Conservation (phyloP, 169 alveolate species). For the Ichthyophthirius multifiliis region DNA sequence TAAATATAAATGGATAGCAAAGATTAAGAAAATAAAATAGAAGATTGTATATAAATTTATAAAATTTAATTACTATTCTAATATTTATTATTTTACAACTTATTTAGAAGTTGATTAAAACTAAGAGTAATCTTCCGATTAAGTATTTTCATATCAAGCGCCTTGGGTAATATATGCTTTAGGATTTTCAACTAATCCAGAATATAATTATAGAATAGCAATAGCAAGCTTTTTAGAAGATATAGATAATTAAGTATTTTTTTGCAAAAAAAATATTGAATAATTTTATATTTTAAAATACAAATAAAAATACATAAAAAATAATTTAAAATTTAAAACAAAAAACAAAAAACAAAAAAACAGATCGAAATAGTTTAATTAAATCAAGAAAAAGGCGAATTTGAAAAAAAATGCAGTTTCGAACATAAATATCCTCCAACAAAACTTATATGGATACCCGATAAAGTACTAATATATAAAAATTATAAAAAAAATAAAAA, state of each 20-base stretch:
- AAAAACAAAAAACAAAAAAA: not conserved
- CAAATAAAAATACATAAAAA: not conserved
- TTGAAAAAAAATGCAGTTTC: constrained; percentile 39
- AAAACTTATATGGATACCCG: constrained; percentile 83
- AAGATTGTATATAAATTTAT: too few species aligned
- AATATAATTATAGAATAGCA: constrained; percentile 42
- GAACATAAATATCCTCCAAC: constrained; percentile 84
- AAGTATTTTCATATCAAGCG: constrained; percentile 62
- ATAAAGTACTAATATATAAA: constrained; percentile 7
- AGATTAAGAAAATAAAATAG: too few species aligned
- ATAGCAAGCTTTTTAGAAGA: constrained; percentile 69
- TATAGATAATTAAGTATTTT: constrained; percentile 34
- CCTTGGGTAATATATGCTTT: constrained; percentile 65
- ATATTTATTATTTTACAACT: too few species aligned
- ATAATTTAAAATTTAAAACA: not conserved
- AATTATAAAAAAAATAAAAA: not conserved
- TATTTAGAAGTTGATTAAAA: too few species aligned
- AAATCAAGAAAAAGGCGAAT: constrained; percentile 41
- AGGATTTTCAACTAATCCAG: constrained; percentile 56
- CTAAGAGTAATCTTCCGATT: too few species aligned
- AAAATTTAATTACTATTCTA: too few species aligned
- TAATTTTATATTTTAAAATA: constrained; percentile 2
- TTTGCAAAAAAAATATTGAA: not conserved
- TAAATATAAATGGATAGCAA: too few species aligned
- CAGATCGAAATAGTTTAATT: constrained; percentile 47